These are phyloP conservation scores for Priceomyces melissophilus DNA, from an alignment of 805 yeast species.

Conservation along the genomic window DNA sequence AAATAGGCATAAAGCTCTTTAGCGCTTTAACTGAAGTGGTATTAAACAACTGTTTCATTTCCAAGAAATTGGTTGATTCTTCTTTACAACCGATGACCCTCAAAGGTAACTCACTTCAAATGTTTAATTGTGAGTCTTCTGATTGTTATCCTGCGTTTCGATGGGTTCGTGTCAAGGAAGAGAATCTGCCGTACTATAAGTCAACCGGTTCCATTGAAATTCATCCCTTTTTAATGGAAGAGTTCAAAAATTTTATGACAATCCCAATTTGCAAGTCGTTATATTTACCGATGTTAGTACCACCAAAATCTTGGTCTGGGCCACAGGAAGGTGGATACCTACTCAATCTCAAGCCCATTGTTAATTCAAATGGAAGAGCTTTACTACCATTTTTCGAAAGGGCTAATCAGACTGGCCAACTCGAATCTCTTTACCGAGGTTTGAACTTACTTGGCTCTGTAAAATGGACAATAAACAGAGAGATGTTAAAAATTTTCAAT, in stretches of 20 bases:
- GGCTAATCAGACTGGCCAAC: conserved; percentile 31
- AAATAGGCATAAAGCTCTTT: conserved; percentile 18
- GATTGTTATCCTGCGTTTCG: conserved; percentile 10
- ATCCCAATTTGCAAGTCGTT: conserved; percentile 11
- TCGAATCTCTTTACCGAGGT: conserved; percentile 25
- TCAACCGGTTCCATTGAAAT: conserved; percentile 18
- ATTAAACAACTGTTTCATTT: conserved; percentile 12
- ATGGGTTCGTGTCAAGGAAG: conserved; percentile 4
- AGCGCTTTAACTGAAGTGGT: conserved; percentile 14
- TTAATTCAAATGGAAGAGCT: conserved; percentile 13
- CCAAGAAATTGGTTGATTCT: conserved; percentile 6
- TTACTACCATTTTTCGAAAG: conserved; percentile 17
- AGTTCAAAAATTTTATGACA: conserved; percentile 10
- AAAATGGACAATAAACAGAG: conserved; percentile 36
- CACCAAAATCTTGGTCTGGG: conserved; percentile 34
- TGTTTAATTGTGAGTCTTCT: conserved; percentile 4
- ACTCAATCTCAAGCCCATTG: conserved; percentile 19
- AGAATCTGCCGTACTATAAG: background rate
- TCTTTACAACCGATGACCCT: background rate
- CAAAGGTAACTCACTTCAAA: background rate
- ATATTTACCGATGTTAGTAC: conserved; percentile 36
- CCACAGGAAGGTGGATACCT: conserved; percentile 36
- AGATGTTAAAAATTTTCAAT: conserved; percentile 20
- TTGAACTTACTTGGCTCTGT: conserved; percentile 25
- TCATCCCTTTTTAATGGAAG: conserved; percentile 20